A percentile compares a stretch with the other conserved stretches of the same genome.
Evolutionary conservation across 2,329 filamentous ascomycete genomes (phyloP).

Genomic region (Colletotrichum graminicola): DNA sequence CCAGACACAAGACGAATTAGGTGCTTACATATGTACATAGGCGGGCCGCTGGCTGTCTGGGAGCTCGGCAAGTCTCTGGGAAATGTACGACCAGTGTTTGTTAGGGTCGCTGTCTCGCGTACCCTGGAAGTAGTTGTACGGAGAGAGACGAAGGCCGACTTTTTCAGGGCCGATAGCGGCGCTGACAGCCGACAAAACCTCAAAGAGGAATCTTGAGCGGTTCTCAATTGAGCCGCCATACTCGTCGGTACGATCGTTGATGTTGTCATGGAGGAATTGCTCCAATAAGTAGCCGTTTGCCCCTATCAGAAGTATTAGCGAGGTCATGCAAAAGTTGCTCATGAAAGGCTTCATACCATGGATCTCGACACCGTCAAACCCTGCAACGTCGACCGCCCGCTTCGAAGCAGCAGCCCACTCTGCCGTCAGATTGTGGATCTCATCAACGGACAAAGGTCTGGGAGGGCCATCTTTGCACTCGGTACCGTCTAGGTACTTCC

Average conservation of each 20-base stretch:
- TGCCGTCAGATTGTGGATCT: conserved; percentile 72
- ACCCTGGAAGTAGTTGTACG: conserved; percentile 51
- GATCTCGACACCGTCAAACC: conserved; percentile 78
- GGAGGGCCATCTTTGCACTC: conserved; percentile 58
- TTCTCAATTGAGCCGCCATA: conserved; percentile 68
- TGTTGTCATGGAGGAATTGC: conserved; percentile 67
- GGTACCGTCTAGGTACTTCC: conserved; percentile 44
- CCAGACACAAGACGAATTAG: accelerated
- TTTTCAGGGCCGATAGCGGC: conserved; percentile 62
- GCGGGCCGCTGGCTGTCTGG: conserved; percentile 51
- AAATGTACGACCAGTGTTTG: conserved; percentile 53
- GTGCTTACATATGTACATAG: conserved; percentile 60
- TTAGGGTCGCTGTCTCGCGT: conserved; percentile 48
- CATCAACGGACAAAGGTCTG: conserved; percentile 71
- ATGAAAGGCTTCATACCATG: conserved; percentile 48
- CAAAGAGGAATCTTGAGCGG: conserved; percentile 62
- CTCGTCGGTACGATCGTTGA: conserved; percentile 63
- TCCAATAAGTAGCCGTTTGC: conserved; percentile 73
- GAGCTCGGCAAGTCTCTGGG: conserved; percentile 51
- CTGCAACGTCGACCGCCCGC: conserved; percentile 68
- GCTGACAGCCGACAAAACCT: conserved; percentile 58
- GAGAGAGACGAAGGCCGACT: conserved; percentile 65
- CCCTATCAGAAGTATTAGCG: background rate
- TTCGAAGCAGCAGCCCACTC: conserved; percentile 67
- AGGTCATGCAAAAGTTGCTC: background rate